Base-by-base conservation (phyloP, 1,284 basidiomycete species). In the Puccinia hordei region DNA sequence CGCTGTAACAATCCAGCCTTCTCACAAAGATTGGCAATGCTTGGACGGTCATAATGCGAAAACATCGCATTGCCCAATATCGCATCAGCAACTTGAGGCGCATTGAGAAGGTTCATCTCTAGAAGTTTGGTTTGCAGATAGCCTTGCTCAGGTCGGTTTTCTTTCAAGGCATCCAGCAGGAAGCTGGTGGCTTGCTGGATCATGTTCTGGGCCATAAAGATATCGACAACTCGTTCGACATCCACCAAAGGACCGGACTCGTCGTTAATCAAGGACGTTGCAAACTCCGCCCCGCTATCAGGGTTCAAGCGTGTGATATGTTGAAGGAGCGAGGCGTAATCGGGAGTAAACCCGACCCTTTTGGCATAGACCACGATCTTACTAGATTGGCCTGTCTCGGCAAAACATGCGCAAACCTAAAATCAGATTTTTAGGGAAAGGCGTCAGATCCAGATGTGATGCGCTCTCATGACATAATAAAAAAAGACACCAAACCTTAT, bases 61-160 rank as follows among this genome's bases (percentile, higher is more conserved):
- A 99, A 98, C 94, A 99, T 98, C 84, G 98, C 93, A 87, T 99
- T 99, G 68, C 95, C 95, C 53, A 99, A 91, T 83, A 99, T 99
- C 13, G 97, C 97, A 85, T 99, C 97, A 0, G 97, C 97, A 78
- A 99, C 97, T 87, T 99, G 97, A 82, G 97, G 97, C 10, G 97
- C 97, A 86, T 98, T 93, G 82, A 98, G 88, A 76, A 99, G 89
- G 88, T 99, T 99, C 92, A 99, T 98, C 87, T 99, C 97, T 73
- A 99, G 89, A 30, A 99, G 89, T 83, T 95, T 92, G 0, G 97
- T 99, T 87, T 99, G 97, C 17, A 99, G 88, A 83, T 92, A 94
- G 0, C 91, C 96, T 85, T 99, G 96, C 87, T 99, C 97, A 0
- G 95, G 94, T 87, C 93, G 93, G 89, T 99, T 99, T 83, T 99